A percentile compares a stretch with the other conserved stretches of the same genome.
phyloP scores from a whole-genome alignment of 1,284 basidiomycete genomes.

The Moniliella sp. region DNA sequence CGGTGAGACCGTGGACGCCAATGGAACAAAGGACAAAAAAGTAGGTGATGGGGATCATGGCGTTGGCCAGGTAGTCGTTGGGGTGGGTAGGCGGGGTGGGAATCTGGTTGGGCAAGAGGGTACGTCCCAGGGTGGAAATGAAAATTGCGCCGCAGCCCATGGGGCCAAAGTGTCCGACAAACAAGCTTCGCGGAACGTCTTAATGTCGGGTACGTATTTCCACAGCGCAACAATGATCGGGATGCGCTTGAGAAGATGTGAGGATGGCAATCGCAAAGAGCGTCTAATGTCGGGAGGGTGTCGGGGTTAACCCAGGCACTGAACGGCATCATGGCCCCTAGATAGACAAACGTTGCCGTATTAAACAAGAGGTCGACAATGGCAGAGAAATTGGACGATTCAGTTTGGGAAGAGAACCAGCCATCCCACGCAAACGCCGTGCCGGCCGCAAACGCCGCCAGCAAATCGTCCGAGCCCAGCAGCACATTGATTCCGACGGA shows the following conservation, averaged over 20 bases:
- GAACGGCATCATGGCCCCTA: constrained; percentile 34
- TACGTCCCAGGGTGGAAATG: constrained; percentile 24
- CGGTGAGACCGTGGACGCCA: constrained; percentile 29
- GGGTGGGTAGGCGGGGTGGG: constrained; percentile 14
- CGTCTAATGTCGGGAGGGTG: constrained; percentile 20
- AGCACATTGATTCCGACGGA: constrained; percentile 35
- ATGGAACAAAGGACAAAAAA: constrained; percentile 32
- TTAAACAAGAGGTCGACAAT: constrained; percentile 41
- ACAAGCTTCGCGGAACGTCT: constrained; percentile 31
- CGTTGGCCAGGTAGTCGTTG: constrained; percentile 24
- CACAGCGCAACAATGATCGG: constrained; percentile 27
- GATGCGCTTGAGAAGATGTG: constrained; percentile 23
- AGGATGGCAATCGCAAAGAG: constrained; percentile 22
- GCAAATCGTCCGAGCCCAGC: constrained; percentile 35
- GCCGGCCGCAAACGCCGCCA: constrained; percentile 35
- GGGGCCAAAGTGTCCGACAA: constrained; percentile 32
- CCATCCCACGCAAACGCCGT: constrained; percentile 38
- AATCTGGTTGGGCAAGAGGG: constrained; percentile 21
- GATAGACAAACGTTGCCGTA: constrained; percentile 36
- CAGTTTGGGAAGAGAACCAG: constrained; percentile 38
- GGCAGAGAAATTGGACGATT: constrained; percentile 40
- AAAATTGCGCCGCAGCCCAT: constrained; percentile 30
- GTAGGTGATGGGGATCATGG: constrained; percentile 31
- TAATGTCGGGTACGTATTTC: constrained; percentile 33
- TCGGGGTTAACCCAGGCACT: constrained; percentile 15